Evolutionary conservation across 2,329 filamentous ascomycete species (phyloP).

Genomic region (Ascochyta rabiei): DNA sequence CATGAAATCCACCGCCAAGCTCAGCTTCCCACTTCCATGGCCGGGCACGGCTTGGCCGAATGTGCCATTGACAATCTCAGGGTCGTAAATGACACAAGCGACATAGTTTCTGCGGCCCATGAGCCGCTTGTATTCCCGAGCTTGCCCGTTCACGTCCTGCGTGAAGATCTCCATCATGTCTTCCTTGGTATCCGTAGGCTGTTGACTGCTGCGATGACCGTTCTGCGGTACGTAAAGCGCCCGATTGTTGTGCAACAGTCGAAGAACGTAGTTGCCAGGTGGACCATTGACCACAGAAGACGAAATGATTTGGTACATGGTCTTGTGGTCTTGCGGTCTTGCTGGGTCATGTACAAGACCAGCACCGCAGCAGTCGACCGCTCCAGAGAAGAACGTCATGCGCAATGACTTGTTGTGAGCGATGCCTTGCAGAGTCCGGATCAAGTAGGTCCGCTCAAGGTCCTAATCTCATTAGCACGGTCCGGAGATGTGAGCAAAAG

Average conservation of each 20-base stretch:
- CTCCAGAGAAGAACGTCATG: slow-evolving; percentile 95
- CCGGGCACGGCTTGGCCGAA: slow-evolving; percentile 49
- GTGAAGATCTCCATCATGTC: slow-evolving; percentile 99
- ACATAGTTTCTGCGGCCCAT: slow-evolving; percentile 95
- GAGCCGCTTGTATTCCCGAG: slow-evolving; percentile 83
- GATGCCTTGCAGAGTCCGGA: slow-evolving; percentile 93
- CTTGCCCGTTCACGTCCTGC: slow-evolving; percentile 83
- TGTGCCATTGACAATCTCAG: slow-evolving; percentile 69
- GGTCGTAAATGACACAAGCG: slow-evolving; percentile 92
- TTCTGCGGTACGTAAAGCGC: slow-evolving; percentile 89
- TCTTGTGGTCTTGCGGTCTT: slow-evolving; percentile 93
- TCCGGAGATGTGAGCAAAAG: too few relatives aligned
- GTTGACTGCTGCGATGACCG: slow-evolving; percentile 72
- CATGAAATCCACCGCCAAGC: slow-evolving; percentile 93
- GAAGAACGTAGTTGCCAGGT: slow-evolving; percentile 82
- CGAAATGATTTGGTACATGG: slow-evolving; percentile 98
- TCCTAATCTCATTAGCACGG: slow-evolving; percentile 59
- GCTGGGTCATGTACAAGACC: slow-evolving; percentile 93
- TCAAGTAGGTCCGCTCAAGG: slow-evolving; percentile 93
- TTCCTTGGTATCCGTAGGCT: slow-evolving; percentile 90
- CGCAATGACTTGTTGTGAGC: slow-evolving; percentile 92
- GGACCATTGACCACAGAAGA: slow-evolving; percentile 91
- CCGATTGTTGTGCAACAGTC: slow-evolving; percentile 94
- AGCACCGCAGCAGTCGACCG: slow-evolving; percentile 88
- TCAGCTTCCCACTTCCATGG: slow-evolving; percentile 62